These are phyloP conservation scores for Rhizopogon roseolus DNA, from an alignment of 768 basidiomycete species.

Conservation along the genomic window DNA sequence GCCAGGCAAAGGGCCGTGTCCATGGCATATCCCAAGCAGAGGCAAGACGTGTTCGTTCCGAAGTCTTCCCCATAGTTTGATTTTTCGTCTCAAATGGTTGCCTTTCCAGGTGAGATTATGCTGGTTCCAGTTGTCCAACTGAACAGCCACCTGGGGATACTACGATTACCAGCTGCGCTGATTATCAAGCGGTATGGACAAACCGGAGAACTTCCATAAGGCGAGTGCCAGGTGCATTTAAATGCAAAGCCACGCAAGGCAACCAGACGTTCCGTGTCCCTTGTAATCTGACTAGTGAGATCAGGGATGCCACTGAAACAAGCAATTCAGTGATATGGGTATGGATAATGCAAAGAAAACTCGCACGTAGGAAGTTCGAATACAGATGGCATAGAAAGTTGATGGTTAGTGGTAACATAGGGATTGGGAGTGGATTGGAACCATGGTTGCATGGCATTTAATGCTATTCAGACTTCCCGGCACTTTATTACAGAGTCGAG, in stretches of 20 bases:
- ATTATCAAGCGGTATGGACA: too few species aligned
- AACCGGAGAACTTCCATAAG: too few species aligned
- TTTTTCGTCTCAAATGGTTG: slow-evolving; percentile 9
- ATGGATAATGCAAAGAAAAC: background rate
- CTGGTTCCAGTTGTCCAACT: too few species aligned
- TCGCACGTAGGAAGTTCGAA: background rate
- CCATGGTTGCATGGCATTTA: too few species aligned
- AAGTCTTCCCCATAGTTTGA: slow-evolving; percentile 22
- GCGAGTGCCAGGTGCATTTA: too few species aligned
- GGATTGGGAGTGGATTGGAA: too few species aligned
- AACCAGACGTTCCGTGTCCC: slow-evolving; percentile 14
- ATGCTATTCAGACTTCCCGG: too few species aligned
- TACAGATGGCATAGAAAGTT: background rate
- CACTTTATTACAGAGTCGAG: too few species aligned
- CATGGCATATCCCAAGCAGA: slow-evolving; percentile 17
- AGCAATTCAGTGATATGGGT: background rate
- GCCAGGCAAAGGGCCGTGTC: slow-evolving; percentile 14
- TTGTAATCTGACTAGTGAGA: background rate
- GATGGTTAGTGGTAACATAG: too few species aligned
- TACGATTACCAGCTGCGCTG: too few species aligned
- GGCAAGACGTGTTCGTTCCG: slow-evolving; percentile 21
- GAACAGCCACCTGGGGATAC: too few species aligned
- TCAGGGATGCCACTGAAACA: background rate
- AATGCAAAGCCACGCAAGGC: background rate
- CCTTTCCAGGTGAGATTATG: too few species aligned